phyloP scores from a whole-genome alignment of 179 eudicot genomes.

The Monotropa hypopitys region DNA sequence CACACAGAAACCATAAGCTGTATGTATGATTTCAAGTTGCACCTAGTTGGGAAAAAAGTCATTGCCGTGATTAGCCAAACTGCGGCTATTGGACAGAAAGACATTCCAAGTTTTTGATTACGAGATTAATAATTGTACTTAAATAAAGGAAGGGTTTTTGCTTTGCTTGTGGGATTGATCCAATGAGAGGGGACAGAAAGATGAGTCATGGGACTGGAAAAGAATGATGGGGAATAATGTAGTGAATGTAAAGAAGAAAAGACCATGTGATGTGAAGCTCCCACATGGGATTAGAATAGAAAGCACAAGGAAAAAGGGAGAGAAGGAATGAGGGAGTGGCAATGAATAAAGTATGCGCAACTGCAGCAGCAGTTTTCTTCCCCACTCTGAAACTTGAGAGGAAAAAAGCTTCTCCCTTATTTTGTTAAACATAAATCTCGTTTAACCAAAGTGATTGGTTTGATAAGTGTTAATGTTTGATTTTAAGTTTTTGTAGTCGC shows the following conservation, averaged over 20 bases:
- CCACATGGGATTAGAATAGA: conserved; percentile 4
- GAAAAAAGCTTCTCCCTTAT: not conserved
- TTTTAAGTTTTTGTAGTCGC: not conserved
- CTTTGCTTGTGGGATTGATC: conserved; percentile 1
- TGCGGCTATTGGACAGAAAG: not conserved
- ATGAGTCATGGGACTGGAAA: not conserved
- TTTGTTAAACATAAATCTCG: not conserved
- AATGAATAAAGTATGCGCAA: not conserved
- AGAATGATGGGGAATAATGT: not conserved
- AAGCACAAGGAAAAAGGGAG: not conserved
- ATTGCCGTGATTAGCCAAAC: conserved; percentile 2
- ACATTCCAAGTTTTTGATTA: not conserved
- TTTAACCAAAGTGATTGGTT: not conserved
- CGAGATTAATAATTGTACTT: not conserved
- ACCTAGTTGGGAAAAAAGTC: not conserved
- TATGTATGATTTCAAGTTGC: not conserved
- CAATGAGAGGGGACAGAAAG: conserved; percentile 5
- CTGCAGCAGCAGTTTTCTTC: not conserved
- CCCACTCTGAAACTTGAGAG: not conserved
- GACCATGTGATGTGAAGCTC: conserved; percentile 9
- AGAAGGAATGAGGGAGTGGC: not conserved
- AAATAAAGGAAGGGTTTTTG: not conserved
- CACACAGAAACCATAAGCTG: not conserved
- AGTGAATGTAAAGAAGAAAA: conserved; percentile 1
- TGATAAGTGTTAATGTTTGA: not conserved